Conservation (phyloP, 2,329 filamentous ascomycete genomes). For the Penicillium palitans region DNA sequence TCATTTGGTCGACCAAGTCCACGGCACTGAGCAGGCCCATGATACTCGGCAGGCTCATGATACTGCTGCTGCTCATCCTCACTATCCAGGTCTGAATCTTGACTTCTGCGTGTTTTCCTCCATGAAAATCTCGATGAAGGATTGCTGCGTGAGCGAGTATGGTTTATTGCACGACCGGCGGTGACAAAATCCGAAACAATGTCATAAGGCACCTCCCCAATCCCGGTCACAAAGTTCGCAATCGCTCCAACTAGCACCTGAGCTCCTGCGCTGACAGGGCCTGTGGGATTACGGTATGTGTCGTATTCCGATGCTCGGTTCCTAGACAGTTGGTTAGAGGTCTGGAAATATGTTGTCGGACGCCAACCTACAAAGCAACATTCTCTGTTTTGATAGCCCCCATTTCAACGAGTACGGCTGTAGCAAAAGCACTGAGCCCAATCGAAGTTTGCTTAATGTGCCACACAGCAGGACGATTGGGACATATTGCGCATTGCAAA, state of each 20-base stretch:
- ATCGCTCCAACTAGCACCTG: slow-evolving; percentile 80
- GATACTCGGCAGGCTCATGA: not conserved
- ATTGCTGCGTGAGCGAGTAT: slow-evolving; percentile 59
- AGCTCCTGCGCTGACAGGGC: slow-evolving; percentile 75
- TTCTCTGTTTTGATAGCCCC: slow-evolving; percentile 67
- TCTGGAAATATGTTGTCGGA: slow-evolving; percentile 24
- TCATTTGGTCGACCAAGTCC: not conserved
- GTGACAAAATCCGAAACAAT: slow-evolving; percentile 52
- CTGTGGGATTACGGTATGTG: slow-evolving; percentile 74
- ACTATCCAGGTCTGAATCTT: not conserved
- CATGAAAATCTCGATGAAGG: not conserved
- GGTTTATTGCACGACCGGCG: slow-evolving; percentile 43
- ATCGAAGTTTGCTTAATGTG: slow-evolving; percentile 67
- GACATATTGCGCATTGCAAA: slow-evolving; percentile 69
- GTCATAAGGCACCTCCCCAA: slow-evolving; percentile 69
- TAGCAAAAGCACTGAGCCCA: slow-evolving; percentile 70
- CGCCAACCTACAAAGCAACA: slow-evolving; percentile 62
- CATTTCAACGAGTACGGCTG: slow-evolving; percentile 65
- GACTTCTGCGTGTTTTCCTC: slow-evolving; percentile 1
- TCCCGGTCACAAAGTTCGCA: slow-evolving; percentile 75
- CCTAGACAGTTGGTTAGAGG: slow-evolving; percentile 28
- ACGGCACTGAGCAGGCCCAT: not conserved
- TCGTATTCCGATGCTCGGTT: slow-evolving; percentile 67
- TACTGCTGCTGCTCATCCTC: slow-evolving; percentile 1
- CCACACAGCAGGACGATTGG: slow-evolving; percentile 72